Percentiles rank a stretch among this genome's conserved stretches.
Conservation (phyloP, 805 yeast genomes). For the Pichia deserticola region DNA sequence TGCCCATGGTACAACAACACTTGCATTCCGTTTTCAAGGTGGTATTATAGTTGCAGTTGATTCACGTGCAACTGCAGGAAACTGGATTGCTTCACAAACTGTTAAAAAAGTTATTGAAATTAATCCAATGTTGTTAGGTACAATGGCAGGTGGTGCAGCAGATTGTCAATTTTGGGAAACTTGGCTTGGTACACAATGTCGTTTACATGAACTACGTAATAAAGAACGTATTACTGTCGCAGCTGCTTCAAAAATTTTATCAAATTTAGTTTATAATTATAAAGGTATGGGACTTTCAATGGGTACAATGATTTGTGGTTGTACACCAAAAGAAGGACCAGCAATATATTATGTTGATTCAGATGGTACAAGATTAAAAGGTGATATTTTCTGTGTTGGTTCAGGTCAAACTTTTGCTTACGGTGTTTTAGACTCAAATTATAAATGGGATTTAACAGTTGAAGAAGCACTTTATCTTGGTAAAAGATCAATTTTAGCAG, state of each 20-base stretch:
- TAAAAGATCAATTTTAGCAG: constrained; percentile 92
- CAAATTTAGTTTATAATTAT: constrained; percentile 85
- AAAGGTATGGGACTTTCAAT: constrained; percentile 98
- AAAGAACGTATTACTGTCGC: constrained; percentile 93
- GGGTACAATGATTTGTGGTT: constrained; percentile 99
- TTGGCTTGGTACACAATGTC: constrained; percentile 95
- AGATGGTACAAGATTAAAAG: constrained; percentile 92
- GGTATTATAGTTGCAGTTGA: constrained; percentile 96
- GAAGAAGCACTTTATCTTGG: constrained; percentile 94
- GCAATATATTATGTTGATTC: constrained; percentile 93
- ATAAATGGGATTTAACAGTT: constrained; percentile 83
- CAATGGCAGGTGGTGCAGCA: constrained; percentile 99
- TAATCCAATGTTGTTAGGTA: constrained; percentile 90
- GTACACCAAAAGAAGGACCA: constrained; percentile 92
- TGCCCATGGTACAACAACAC: constrained; percentile 98
- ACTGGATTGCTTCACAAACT: constrained; percentile 96
- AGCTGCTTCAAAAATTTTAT: constrained; percentile 89
- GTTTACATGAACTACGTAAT: constrained; percentile 89
- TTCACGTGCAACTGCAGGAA: constrained; percentile 96
- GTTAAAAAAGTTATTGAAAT: constrained; percentile 96
- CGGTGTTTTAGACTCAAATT: constrained; percentile 92
- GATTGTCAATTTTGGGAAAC: constrained; percentile 99
- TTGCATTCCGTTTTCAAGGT: constrained; percentile 92
- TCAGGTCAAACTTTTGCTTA: constrained; percentile 99
- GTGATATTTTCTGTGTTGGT: constrained; percentile 94